These are phyloP conservation scores for Cadophora gregata DNA, from an alignment of 2,329 filamentous ascomycete genomes.

Conservation along the genomic window DNA sequence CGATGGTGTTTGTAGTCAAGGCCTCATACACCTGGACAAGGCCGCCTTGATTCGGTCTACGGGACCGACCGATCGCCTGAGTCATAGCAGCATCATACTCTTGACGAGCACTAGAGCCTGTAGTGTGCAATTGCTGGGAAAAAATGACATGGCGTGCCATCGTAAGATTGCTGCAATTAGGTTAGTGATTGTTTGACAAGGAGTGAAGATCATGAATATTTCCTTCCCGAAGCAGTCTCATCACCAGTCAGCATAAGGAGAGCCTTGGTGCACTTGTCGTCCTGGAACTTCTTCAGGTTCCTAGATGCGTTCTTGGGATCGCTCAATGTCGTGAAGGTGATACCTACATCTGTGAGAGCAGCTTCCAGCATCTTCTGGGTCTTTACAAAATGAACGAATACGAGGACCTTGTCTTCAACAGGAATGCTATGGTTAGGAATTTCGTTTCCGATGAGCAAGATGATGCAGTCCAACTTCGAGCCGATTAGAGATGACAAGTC, in stretches of 20 bases:
- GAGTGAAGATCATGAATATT: constrained; percentile 37
- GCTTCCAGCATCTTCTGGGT: constrained; percentile 48
- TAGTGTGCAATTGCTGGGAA: constrained; percentile 58
- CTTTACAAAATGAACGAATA: constrained; percentile 60
- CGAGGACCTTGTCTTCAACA: constrained; percentile 54
- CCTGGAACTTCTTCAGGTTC: constrained; percentile 50
- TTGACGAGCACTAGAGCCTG: constrained; percentile 50
- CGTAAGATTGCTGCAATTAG: constrained; percentile 59
- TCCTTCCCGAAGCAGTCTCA: constrained; percentile 64
- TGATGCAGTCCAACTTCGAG: constrained; percentile 54
- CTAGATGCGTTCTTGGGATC: constrained; percentile 41
- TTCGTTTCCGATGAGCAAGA: constrained; percentile 51
- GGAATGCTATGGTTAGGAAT: not conserved
- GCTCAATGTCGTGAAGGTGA: constrained; percentile 48
- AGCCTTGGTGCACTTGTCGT: constrained; percentile 47
- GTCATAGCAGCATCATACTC: constrained; percentile 63
- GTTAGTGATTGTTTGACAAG: not conserved
- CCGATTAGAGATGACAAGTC: constrained; percentile 39
- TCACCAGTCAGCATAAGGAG: constrained; percentile 62
- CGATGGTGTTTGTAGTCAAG: constrained; percentile 33
- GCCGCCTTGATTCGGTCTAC: constrained; percentile 62
- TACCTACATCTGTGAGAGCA: constrained; percentile 43
- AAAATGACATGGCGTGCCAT: constrained; percentile 71
- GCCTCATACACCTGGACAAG: constrained; percentile 59
- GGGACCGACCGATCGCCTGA: constrained; percentile 66